Evolutionary conservation across 805 yeast genomes (phyloP), one percentile per base, ranked within the genome.

Genomic region (Ogataea sp.): DNA sequence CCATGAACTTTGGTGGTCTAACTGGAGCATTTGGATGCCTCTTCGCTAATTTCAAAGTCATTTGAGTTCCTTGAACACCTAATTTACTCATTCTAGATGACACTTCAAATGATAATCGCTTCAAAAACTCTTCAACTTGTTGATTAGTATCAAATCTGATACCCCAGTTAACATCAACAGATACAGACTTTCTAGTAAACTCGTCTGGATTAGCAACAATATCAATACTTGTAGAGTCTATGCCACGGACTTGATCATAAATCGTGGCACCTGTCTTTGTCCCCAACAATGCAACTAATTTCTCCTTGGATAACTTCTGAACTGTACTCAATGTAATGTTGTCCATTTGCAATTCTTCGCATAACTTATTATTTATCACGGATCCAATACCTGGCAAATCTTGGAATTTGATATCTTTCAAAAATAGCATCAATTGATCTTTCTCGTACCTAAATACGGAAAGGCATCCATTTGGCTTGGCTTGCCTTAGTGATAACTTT

Each of bases 141-240:
- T 59, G 55, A 24, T 71, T 64, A 1, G 63, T 64, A 25, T 76
- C 72, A 46, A 89, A 83, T 36, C 97, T 55, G 1, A 90, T 83
- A 0, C 96, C 97, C 81, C 87, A 90, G 45, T 87, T 85, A 21
- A 90, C 81, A 53, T 90, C 97, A 4, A 88, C 83, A 0, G 95
- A 86, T 0, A 90, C 71, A 1, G 93, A 75, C 49, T 86, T 87
- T 21, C 95, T 67, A 11, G 74, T 68, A 16, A 78, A 67, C 38
- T 62, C 75, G 14, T 65, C 61, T 9, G 78, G 75, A 25, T 67
- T 65, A 8, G 56, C 44, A 24, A 75, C 56, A n/a, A 80, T 63
- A 29, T 73, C 76, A 37, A 80, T 72, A 5, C 70, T 70, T 0
- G 83, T 73, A 34, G 65, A 61, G 57, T 90, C 97, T 10, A 68